A percentile compares a stretch with the other conserved stretches of the same genome.
These are phyloP conservation scores for Pseudotulostoma volvatum DNA, from an alignment of 495 filamentous ascomycete genomes.

Conservation along the genomic window DNA sequence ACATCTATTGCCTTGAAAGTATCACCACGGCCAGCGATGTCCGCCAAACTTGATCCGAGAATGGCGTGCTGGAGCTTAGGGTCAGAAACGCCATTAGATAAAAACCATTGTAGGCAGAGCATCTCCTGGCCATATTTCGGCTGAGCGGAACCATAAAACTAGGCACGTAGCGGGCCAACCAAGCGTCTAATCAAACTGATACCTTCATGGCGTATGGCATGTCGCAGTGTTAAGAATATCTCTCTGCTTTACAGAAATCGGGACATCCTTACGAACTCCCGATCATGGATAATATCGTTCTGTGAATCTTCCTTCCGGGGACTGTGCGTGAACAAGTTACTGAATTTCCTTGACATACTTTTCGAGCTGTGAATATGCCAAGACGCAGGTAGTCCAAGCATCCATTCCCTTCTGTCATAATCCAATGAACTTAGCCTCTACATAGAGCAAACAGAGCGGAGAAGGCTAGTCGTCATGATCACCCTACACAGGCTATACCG, in stretches of 20 bases:
- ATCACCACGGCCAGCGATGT: too few species aligned
- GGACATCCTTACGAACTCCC: neutral
- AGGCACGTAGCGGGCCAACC: neutral
- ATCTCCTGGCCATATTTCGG: neutral
- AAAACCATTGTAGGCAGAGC: neutral
- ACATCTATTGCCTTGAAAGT: neutral
- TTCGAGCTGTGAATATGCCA: neutral
- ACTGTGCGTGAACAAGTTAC: neutral
- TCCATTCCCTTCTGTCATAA: neutral
- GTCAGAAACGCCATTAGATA: neutral
- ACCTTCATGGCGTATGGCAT: neutral
- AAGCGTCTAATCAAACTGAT: neutral
- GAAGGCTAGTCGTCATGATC: neutral
- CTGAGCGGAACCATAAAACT: neutral
- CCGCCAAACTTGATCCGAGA: too few species aligned
- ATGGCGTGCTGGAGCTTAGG: neutral
- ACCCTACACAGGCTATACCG: neutral
- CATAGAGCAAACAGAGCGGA: neutral
- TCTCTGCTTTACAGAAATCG: neutral
- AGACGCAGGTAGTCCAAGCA: neutral
- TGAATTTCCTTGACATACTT: neutral
- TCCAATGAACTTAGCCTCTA: neutral
- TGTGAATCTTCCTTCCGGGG: neutral
- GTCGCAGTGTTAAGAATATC: neutral
- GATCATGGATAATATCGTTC: neutral